Conservation (phyloP, 495 filamentous ascomycete species). For the Aspergillus cavernicola region DNA sequence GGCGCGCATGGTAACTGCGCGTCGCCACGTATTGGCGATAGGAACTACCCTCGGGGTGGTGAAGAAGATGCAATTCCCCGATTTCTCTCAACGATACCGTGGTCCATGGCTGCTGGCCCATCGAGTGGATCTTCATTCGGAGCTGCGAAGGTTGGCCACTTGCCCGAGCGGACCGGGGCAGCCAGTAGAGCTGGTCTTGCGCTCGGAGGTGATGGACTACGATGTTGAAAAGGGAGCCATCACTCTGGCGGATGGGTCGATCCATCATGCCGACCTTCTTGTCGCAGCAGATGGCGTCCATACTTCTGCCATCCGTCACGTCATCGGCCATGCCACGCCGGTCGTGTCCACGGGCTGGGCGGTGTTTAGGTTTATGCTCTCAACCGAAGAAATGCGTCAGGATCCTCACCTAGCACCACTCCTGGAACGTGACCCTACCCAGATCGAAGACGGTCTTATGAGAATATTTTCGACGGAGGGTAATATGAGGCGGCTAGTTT, state of each 20-base stretch:
- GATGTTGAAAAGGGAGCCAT: conserved; percentile 36
- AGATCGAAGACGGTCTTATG: background rate
- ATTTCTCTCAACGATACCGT: background rate
- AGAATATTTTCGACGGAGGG: background rate
- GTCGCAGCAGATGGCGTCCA: conserved; percentile 51
- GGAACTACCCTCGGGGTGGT: background rate
- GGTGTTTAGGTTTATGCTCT: conserved; percentile 26
- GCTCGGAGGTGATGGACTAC: background rate
- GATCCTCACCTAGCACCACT: background rate
- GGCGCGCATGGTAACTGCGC: background rate
- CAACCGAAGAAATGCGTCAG: conserved; percentile 9
- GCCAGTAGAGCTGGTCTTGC: background rate
- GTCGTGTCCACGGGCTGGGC: conserved; percentile 12
- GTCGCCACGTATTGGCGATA: background rate
- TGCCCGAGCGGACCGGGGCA: background rate
- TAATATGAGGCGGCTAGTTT: conserved; percentile 23
- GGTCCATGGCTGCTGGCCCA: background rate
- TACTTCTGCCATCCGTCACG: conserved; percentile 23
- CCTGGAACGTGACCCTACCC: background rate
- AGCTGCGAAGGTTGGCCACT: background rate
- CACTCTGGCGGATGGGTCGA: conserved; percentile 29
- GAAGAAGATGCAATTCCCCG: background rate
- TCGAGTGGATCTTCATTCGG: conserved; percentile 1
- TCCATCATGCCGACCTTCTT: conserved; percentile 39
- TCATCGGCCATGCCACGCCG: conserved; percentile 8